phyloP scores from a whole-genome alignment of 1,284 basidiomycete species.

The Ustilago trichophora region DNA sequence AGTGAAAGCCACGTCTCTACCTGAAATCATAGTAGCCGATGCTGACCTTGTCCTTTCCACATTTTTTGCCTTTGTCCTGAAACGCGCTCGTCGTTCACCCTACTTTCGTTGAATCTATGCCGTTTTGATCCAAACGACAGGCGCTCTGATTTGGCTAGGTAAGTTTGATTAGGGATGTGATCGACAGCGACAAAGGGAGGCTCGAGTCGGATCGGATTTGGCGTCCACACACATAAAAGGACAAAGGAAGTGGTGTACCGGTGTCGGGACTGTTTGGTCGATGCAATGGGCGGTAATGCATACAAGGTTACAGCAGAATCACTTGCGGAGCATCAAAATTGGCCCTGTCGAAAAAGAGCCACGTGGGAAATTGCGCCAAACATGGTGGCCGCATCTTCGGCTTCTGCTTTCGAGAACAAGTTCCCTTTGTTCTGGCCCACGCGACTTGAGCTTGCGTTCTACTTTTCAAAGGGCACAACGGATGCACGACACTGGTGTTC shows the following conservation, averaged over 20 bases:
- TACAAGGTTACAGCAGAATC: constrained; percentile 3
- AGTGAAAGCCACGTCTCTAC: background rate
- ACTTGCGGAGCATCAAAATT: too few relatives aligned
- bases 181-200: constrained; percentile 1
- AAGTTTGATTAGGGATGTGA: constrained; percentile 1
- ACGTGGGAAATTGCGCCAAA: constrained; percentile 24
- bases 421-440: constrained; percentile 7
- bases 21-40: background rate
- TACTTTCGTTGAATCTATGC: background rate
- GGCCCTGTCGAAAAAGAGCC: constrained; percentile 19
- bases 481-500: too few relatives aligned
- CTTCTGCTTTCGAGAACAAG: background rate
- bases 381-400: background rate
- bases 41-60: background rate
- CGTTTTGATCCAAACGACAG: constrained; percentile 1
- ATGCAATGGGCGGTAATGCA: background rate
- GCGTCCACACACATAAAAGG: too few relatives aligned
- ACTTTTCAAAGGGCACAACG: background rate
- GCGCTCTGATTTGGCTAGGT: constrained; percentile 55
- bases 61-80: too few relatives aligned
- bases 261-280: background rate
- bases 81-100: too few relatives aligned
- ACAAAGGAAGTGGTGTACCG: constrained; percentile 11
- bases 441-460: too few relatives aligned
- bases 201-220: too few relatives aligned